Percentiles rank a stretch among this genome's conserved stretches.
These are phyloP conservation scores for Ilex aquifolium DNA, from an alignment of 257 asterid species.

Conservation along the genomic window DNA sequence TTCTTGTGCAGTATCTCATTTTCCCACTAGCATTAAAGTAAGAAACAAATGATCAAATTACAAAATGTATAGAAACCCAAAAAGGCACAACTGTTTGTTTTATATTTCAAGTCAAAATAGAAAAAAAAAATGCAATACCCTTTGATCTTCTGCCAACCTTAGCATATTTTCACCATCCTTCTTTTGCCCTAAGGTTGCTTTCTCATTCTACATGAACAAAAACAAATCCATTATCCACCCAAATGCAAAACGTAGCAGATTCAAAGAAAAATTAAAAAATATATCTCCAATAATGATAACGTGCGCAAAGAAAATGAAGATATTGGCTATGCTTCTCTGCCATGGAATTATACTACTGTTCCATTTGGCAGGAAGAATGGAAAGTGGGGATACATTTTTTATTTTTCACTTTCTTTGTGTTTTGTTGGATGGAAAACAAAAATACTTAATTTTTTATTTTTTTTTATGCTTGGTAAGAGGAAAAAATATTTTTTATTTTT, in stretches of 20 bases:
- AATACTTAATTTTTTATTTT: no score
- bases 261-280: neutral
- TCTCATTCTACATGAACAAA: slow-evolving; percentile 16
- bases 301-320: no score
- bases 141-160: slow-evolving; percentile 38
- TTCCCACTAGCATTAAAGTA: slow-evolving; percentile 7
- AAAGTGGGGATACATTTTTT: no score
- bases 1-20: slow-evolving; percentile 6
- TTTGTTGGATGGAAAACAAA: no score
- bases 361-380: no score
- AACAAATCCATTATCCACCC: neutral
- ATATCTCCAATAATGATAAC: no score
- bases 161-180: slow-evolving; percentile 2
- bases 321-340: no score
- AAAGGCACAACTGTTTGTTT: neutral
- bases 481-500: no score
- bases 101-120: no score
- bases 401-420: no score
- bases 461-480: no score
- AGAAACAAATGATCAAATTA: neutral
- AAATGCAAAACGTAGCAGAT: neutral
- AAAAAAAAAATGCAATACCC: slow-evolving; percentile 20
- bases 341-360: no score
- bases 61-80: neutral
- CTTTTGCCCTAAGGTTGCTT: neutral